Percentiles rank a stretch among this genome's conserved stretches.
These are phyloP conservation scores for Echinochloa phyllopogon DNA, from an alignment of 176 grass and related monocot species.

Conservation along the genomic window DNA sequence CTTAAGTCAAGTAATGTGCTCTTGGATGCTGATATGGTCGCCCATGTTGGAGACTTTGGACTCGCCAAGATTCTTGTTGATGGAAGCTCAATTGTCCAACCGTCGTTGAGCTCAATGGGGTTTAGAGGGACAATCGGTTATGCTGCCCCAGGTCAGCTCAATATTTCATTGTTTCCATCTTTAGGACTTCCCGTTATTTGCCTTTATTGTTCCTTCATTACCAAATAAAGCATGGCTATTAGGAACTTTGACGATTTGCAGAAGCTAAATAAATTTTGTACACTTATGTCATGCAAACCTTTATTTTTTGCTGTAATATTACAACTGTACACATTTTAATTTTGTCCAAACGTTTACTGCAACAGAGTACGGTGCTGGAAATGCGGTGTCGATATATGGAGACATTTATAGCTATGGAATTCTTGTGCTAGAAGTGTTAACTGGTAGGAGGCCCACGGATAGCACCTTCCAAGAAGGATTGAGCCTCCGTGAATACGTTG, in stretches of 20 bases:
- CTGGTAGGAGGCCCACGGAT: constrained; percentile 35
- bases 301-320: no score
- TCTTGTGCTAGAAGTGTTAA: constrained; percentile 44
- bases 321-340: not conserved
- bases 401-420: constrained; percentile 50
- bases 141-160: not conserved
- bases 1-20: constrained; percentile 25
- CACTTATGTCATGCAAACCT: no score
- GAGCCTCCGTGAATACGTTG: constrained; percentile 17
- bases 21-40: constrained; percentile 19
- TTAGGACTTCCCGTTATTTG: not conserved
- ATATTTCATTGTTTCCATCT: not conserved
- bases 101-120: not conserved
- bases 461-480: not conserved
- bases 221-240: not conserved
- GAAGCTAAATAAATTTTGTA: not conserved
- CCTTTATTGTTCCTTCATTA: not conserved
- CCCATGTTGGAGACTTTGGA: constrained; percentile 29
- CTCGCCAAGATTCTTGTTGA: constrained; percentile 14
- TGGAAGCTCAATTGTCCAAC: not conserved
- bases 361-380: constrained; percentile 43
- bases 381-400: constrained; percentile 29
- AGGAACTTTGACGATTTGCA: not conserved
- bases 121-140: constrained; percentile 44
- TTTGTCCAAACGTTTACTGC: not conserved